phyloP scores from a whole-genome alignment of 345 rosid genomes.

The Pugionium cornutum region DNA sequence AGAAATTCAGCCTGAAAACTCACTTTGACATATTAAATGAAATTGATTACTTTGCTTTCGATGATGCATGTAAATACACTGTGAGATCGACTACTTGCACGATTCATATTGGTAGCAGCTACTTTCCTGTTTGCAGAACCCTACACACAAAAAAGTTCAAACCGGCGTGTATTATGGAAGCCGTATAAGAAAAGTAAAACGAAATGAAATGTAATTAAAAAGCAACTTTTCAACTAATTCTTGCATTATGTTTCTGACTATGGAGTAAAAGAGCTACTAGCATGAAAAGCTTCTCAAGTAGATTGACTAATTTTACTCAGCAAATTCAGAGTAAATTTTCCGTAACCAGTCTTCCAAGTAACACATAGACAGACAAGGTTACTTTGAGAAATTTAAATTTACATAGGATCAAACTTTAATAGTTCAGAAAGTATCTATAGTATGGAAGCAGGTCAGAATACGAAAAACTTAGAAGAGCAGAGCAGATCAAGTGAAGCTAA shows the following conservation, averaged over 20 bases:
- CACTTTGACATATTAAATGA: slow-evolving; percentile 7
- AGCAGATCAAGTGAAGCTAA: background rate
- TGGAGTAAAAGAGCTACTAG: background rate
- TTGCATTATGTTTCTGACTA: background rate
- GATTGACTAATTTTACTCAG: background rate
- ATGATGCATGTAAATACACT: slow-evolving; percentile 95
- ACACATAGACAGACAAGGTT: background rate
- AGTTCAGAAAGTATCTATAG: background rate
- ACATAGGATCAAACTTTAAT: background rate
- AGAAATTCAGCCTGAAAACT: slow-evolving; percentile 7
- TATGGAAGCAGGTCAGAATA: background rate
- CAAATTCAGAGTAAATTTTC: background rate
- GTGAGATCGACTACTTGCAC: slow-evolving; percentile 97
- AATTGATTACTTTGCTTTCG: slow-evolving; percentile 75
- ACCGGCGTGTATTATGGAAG: background rate
- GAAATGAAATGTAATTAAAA: background rate
- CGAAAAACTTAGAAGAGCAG: background rate
- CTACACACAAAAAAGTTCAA: slow-evolving; percentile 42
- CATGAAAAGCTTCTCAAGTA: too few species aligned
- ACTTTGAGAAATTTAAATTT: background rate
- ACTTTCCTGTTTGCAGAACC: slow-evolving; percentile 98
- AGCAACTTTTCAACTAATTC: background rate
- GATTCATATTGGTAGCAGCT: slow-evolving; percentile 97
- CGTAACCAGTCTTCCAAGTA: background rate
- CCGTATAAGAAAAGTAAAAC: slow-evolving; percentile 14